A percentile compares a stretch with the other conserved stretches of the same genome.
phyloP scores from a whole-genome alignment of 1,139 yeast species.

The Diutina neorugosa region DNA sequence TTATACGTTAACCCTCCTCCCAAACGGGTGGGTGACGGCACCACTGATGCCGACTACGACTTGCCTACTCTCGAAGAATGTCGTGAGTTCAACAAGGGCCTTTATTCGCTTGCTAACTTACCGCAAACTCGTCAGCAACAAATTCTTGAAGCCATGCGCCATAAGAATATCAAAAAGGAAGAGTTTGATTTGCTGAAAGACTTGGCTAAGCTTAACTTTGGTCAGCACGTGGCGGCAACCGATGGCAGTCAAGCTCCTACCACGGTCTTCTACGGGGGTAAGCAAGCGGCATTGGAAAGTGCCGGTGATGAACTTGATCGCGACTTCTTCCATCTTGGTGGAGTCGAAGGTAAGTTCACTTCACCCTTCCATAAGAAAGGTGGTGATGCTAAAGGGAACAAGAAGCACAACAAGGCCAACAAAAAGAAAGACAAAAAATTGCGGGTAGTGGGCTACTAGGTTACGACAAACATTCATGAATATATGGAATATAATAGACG shows the following conservation, averaged over 20 bases:
- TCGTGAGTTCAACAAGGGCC: constrained; percentile 56
- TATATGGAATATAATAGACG: not conserved
- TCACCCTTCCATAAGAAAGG: constrained; percentile 61
- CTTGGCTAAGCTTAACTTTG: constrained; percentile 61
- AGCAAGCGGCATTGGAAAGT: constrained; percentile 65
- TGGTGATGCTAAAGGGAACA: constrained; percentile 15
- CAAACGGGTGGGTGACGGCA: constrained; percentile 21
- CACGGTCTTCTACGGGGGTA: constrained; percentile 51
- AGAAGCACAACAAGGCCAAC: constrained; percentile 73
- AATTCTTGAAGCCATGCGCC: constrained; percentile 45
- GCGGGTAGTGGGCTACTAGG: constrained; percentile 28
- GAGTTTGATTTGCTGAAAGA: constrained; percentile 59
- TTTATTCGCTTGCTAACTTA: constrained; percentile 51
- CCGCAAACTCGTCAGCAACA: constrained; percentile 70
- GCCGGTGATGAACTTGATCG: constrained; percentile 73
- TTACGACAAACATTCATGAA: not conserved
- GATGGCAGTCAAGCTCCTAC: constrained; percentile 28
- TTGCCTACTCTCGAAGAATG: constrained; percentile 32
- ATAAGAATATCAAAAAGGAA: constrained; percentile 36
- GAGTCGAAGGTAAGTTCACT: constrained; percentile 48
- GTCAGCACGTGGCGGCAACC: constrained; percentile 44
- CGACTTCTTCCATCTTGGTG: constrained; percentile 66
- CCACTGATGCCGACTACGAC: constrained; percentile 17
- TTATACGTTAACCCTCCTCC: constrained; percentile 88
- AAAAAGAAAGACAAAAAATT: constrained; percentile 48